phyloP scores from a whole-genome alignment of 2,329 filamentous ascomycete species.

The Fusarium redolens region DNA sequence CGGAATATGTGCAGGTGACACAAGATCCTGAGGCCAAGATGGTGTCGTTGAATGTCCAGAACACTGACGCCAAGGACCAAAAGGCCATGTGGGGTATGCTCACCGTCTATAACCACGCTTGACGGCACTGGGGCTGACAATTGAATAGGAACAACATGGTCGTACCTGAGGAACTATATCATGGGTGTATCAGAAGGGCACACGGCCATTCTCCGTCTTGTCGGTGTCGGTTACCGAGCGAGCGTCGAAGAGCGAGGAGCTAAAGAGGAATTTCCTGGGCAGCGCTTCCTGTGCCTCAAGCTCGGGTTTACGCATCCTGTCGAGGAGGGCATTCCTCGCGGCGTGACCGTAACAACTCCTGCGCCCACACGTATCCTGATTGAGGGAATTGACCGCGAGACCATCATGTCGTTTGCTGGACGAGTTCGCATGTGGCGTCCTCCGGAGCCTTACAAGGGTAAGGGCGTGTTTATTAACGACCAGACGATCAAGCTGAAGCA shows the following conservation, averaged over 20 bases:
- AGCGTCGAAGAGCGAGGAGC: constrained; percentile 81
- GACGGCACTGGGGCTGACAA: constrained; percentile 12
- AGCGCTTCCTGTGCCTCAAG: constrained; percentile 92
- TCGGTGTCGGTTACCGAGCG: constrained; percentile 95
- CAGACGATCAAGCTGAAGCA: constrained; percentile 98
- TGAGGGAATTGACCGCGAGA: constrained; percentile 87
- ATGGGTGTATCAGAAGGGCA: constrained; percentile 96
- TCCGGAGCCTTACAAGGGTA: constrained; percentile 98
- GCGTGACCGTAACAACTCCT: constrained; percentile 87
- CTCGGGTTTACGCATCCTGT: constrained; percentile 97
- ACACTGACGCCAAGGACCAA: constrained; percentile 77
- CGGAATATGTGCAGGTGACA: constrained; percentile 78
- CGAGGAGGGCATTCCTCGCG: constrained; percentile 84
- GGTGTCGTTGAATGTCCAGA: constrained; percentile 75
- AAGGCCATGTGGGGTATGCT: constrained; percentile 93
- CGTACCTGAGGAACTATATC: constrained; percentile 90
- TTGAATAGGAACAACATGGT: constrained; percentile 81
- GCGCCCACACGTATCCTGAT: constrained; percentile 92
- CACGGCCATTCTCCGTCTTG: constrained; percentile 89
- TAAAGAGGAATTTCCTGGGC: constrained; percentile 81
- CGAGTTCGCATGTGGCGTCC: constrained; percentile 87
- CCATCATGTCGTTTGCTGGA: constrained; percentile 91
- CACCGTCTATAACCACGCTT: background rate
- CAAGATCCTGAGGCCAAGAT: constrained; percentile 73
- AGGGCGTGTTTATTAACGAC: constrained; percentile 97